These are phyloP conservation scores for Rubus parviflorus DNA, from an alignment of 306 rosid genomes.

Conservation along the genomic window DNA sequence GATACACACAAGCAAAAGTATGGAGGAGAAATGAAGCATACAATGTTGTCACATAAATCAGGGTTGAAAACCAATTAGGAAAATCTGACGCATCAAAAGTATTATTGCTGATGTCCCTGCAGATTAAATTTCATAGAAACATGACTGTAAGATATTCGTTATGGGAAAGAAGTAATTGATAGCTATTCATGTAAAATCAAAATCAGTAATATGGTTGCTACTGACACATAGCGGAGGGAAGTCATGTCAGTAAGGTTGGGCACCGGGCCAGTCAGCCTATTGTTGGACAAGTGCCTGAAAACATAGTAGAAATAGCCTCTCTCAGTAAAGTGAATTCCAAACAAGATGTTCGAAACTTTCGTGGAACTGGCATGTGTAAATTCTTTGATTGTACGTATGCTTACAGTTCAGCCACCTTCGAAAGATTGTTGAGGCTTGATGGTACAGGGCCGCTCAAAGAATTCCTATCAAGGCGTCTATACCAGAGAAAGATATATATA, in stretches of 20 bases:
- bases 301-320: constrained; percentile 12
- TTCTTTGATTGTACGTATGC: constrained; percentile 10
- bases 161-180: too few relatives aligned
- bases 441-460: constrained; percentile 44
- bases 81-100: constrained; percentile 42
- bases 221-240: constrained; percentile 48
- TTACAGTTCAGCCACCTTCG: constrained; percentile 43
- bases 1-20: background rate
- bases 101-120: constrained; percentile 61
- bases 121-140: constrained; percentile 3
- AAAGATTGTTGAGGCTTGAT: constrained; percentile 43
- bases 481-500: constrained; percentile 8
- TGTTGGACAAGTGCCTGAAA: constrained; percentile 59
- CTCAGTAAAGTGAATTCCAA: constrained; percentile 8
- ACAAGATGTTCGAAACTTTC: background rate
- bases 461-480: constrained; percentile 61
- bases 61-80: constrained; percentile 47
- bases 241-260: constrained; percentile 55
- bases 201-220: background rate
- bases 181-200: too few relatives aligned
- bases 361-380: background rate
- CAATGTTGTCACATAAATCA: constrained; percentile 52
- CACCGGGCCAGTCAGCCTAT: constrained; percentile 46
- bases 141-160: too few relatives aligned
- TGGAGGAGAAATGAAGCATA: constrained; percentile 29